phyloP scores from a whole-genome alignment of 2,329 filamentous ascomycete species.

The Talaromyces marneffei region DNA sequence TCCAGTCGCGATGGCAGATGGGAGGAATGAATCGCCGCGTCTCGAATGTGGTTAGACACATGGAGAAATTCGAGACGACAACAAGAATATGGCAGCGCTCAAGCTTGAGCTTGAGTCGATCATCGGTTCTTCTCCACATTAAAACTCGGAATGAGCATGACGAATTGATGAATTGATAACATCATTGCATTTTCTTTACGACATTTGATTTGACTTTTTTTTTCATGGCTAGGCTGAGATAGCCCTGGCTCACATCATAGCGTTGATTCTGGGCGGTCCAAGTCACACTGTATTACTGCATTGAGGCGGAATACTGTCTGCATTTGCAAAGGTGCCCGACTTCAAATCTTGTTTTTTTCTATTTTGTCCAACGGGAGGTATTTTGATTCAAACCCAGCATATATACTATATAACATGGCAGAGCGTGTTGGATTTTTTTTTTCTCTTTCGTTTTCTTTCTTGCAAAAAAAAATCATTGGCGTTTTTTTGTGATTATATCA shows the following conservation, averaged over 20 bases:
- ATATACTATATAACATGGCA: background rate
- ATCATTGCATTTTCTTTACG: slow-evolving; percentile 4
- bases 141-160: background rate
- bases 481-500: background rate
- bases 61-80: background rate
- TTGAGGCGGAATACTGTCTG: background rate
- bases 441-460: background rate
- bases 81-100: background rate
- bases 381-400: slow-evolving; percentile 3
- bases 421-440: background rate
- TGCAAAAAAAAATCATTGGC: background rate
- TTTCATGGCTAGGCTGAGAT: background rate
- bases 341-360: background rate
- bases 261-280: background rate
- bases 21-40: slow-evolving; percentile 8
- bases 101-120: background rate
- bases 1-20: slow-evolving; percentile 23
- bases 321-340: slow-evolving; percentile 8
- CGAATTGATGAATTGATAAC: slow-evolving; percentile 1
- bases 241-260: background rate
- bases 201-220: background rate
- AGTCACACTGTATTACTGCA: slow-evolving; percentile 3
- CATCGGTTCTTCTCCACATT: background rate
- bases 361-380: background rate
- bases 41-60: background rate